Base-by-base conservation (phyloP, 2,329 filamentous ascomycete genomes). In the Diaporthe sp. region DNA sequence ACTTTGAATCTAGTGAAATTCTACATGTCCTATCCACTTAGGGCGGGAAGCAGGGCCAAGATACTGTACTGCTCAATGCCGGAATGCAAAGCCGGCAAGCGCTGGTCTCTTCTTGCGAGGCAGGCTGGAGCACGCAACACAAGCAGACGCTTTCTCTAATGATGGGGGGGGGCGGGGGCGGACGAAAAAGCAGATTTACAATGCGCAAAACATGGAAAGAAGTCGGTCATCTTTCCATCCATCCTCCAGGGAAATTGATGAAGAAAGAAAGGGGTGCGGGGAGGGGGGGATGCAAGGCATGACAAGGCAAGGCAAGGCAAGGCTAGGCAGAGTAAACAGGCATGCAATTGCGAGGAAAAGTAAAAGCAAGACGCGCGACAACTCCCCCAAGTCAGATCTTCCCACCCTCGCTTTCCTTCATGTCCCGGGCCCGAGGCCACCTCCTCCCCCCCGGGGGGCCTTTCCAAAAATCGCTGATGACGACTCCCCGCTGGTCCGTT, bases 1-100 rank as follows among this genome's bases (percentile, higher is more conserved):
- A 44, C 22, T 19, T 39, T n/a, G 39, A 66, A 25, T 66, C 63
- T 66, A 66, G 63, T 66, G 63, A 51, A 66, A 66, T 25, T 66
- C 63, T 51, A 66, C 63, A 25, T 35, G 19, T 37, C 22, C 7
- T 19, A 12, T 39, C 32, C 63, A 66, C 13, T 66, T 19, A n/a
- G 30, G 44, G 63, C 63, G 44, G 63, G 50, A 66, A 27, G 30
- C 44, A 66, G 44, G 44, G 63, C 63, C 44, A 39, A 66, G 22
- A 51, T 25, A 44, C 44, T 66, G 63, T 50, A 25, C 32, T 63
- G 44, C 9, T 66, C 44, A 37, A 66, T 50, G 44, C 30, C 63
- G 44, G 63, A 17, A 51, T 51, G 63, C 63, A 39, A 25, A 32
- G 63, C 30, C 44, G 63, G 63, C n/a, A 66, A 17, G 63, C 30